Percentiles rank a stretch among this genome's conserved stretches.
phyloP scores from a whole-genome alignment of 306 rosid genomes.

The Pueraria montana region DNA sequence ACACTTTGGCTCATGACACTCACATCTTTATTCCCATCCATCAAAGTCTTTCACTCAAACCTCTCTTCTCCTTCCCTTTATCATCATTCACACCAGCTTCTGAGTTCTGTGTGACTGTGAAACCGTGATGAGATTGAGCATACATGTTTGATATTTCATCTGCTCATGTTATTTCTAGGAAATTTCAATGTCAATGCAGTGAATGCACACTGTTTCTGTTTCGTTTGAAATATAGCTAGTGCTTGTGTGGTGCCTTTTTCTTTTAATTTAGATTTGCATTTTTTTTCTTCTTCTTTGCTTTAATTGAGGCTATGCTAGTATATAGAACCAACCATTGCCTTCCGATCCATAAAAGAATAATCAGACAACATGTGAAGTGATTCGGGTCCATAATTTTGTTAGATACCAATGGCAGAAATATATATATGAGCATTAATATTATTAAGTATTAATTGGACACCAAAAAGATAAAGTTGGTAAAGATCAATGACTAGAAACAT shows the following conservation, averaged over 20 bases:
- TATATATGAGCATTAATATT: not conserved
- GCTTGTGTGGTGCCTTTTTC: not conserved
- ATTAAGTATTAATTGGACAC: not conserved
- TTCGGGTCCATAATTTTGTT: not conserved
- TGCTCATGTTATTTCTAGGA: not conserved
- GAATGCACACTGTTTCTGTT: not conserved
- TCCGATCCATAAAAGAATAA: constrained; percentile 11
- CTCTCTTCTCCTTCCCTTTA: not conserved
- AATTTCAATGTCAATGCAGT: not conserved
- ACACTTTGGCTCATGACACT: constrained; percentile 12
- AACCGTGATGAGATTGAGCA: not conserved
- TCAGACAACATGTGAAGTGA: constrained; percentile 20
- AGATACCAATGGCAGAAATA: not conserved
- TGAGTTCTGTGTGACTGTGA: not conserved
- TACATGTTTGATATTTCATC: constrained; percentile 12
- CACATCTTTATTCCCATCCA: constrained; percentile 43
- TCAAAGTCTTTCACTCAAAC: constrained; percentile 20
- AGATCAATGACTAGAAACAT: not conserved
- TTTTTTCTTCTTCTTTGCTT: not conserved
- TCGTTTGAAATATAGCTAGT: not conserved
- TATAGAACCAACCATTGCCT: constrained; percentile 1
- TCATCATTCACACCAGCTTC: not conserved
- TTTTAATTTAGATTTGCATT: too few species aligned
- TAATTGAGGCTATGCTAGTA: not conserved
- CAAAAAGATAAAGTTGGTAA: constrained; percentile 5